phyloP scores from a whole-genome alignment of 2,329 filamentous ascomycete species.

The Aspergillaceae sp. region DNA sequence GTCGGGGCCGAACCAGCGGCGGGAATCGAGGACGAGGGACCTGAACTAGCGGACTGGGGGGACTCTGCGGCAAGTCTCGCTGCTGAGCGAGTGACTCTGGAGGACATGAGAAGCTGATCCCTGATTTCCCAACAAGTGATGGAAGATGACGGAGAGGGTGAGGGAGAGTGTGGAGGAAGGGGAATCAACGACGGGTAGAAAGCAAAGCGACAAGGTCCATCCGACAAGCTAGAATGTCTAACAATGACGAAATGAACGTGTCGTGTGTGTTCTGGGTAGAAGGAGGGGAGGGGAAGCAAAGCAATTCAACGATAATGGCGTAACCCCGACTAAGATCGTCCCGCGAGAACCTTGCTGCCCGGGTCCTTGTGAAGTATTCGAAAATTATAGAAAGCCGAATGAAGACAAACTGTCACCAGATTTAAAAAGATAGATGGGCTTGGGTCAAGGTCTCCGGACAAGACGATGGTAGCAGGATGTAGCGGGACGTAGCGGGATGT shows the following conservation, averaged over 20 bases:
- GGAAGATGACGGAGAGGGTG: conserved; percentile 1
- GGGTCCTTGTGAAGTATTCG: neutral
- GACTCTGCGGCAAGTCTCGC: conserved; percentile 73
- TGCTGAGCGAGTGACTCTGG: conserved; percentile 92
- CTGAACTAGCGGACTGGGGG: conserved; percentile 35
- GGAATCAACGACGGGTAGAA: neutral
- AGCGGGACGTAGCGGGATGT: neutral
- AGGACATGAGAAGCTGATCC: conserved; percentile 69
- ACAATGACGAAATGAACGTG: too few relatives aligned
- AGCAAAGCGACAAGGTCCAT: neutral
- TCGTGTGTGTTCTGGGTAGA: neutral
- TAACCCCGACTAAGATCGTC: neutral
- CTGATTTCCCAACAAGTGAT: conserved; percentile 8
- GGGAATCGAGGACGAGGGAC: conserved; percentile 30
- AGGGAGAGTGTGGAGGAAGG: neutral
- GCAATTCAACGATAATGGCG: neutral
- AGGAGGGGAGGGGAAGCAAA: neutral
- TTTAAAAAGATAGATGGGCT: neutral
- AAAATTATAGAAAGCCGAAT: neutral
- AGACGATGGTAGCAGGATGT: neutral
- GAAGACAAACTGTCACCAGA: too few relatives aligned
- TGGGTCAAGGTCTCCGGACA: neutral
- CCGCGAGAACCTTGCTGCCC: neutral
- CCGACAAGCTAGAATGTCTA: neutral
- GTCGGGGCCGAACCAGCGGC: conserved; percentile 39